Conservation (phyloP, 169 alveolate species). For the Plasmodium vinckei region DNA sequence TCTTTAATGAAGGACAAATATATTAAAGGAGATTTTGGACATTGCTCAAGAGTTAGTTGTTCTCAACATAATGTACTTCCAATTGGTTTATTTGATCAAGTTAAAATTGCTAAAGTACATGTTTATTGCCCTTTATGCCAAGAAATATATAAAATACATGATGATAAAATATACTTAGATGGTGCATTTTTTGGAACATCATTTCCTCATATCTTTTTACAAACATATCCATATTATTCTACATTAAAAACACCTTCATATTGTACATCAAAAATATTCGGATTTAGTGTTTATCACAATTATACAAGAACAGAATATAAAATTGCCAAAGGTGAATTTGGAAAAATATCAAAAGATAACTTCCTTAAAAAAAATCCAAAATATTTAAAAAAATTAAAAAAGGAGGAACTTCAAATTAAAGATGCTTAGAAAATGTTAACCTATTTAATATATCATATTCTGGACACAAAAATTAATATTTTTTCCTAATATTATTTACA, state of each 20-base stretch:
- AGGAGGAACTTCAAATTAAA: constrained; percentile 60
- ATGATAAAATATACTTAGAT: constrained; percentile 92
- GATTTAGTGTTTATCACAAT: constrained; percentile 84
- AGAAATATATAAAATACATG: constrained; percentile 90
- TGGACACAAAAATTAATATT: background rate
- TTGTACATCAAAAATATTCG: constrained; percentile 87
- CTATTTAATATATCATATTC: background rate
- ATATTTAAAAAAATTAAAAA: constrained; percentile 54
- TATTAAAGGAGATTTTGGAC: constrained; percentile 96
- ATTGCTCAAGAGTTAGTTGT: constrained; percentile 98
- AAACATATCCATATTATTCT: constrained; percentile 91
- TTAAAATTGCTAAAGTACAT: constrained; percentile 94
- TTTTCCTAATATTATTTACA: background rate
- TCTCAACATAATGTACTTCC: constrained; percentile 96
- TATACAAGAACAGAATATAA: constrained; percentile 74
- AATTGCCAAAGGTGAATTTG: constrained; percentile 74
- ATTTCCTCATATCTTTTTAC: constrained; percentile 93
- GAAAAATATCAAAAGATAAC: constrained; percentile 47
- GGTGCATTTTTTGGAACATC: constrained; percentile 97
- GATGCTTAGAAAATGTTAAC: constrained; percentile 16
- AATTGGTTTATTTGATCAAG: constrained; percentile 94
- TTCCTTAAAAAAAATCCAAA: constrained; percentile 72
- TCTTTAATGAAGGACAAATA: constrained; percentile 94
- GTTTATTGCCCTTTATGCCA: constrained; percentile 97
- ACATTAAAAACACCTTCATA: constrained; percentile 88